These are phyloP conservation scores for Claviceps maximensis DNA, from an alignment of 2,329 filamentous ascomycete species.

Conservation along the genomic window DNA sequence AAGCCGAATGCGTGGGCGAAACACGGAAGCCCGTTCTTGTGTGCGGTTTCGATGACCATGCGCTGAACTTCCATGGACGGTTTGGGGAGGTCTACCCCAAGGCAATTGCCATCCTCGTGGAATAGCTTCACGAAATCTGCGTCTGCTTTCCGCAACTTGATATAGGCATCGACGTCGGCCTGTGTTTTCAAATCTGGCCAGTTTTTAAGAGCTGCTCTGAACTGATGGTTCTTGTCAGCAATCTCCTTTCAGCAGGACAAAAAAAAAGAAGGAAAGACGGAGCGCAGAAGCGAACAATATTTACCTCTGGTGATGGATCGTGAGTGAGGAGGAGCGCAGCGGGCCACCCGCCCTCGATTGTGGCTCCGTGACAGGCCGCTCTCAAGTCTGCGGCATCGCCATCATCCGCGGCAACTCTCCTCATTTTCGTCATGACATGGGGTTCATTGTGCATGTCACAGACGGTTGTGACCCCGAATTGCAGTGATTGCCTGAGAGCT, in stretches of 20 bases:
- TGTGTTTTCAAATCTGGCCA: conserved; percentile 29
- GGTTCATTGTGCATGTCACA: conserved; percentile 34
- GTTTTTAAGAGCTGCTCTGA: conserved; percentile 8
- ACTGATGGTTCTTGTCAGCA: conserved; percentile 17
- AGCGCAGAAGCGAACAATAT: neutral
- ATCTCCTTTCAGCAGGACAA: neutral
- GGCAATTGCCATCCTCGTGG: conserved; percentile 30
- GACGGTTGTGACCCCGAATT: conserved; percentile 38
- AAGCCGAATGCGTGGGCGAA: conserved; percentile 16
- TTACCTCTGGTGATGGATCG: conserved; percentile 5
- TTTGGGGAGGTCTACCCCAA: conserved; percentile 23
- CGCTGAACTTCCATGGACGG: conserved; percentile 31
- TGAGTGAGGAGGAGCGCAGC: conserved; percentile 2
- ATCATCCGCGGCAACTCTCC: conserved; percentile 11
- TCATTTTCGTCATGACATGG: conserved; percentile 18
- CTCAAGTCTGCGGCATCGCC: conserved; percentile 32
- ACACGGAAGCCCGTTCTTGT: conserved; percentile 13
- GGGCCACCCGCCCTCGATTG: conserved; percentile 40
- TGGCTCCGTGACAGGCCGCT: conserved; percentile 32
- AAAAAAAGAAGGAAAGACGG: neutral
- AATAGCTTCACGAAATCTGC: conserved; percentile 39
- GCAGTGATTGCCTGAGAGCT: conserved; percentile 26
- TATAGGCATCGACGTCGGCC: conserved; percentile 27
- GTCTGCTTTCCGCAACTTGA: conserved; percentile 25
- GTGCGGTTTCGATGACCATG: conserved; percentile 26